Evolutionary conservation across 768 basidiomycete genomes (phyloP), one percentile per base, ranked within the genome.

Genomic region (Naganishia vishniacii): DNA sequence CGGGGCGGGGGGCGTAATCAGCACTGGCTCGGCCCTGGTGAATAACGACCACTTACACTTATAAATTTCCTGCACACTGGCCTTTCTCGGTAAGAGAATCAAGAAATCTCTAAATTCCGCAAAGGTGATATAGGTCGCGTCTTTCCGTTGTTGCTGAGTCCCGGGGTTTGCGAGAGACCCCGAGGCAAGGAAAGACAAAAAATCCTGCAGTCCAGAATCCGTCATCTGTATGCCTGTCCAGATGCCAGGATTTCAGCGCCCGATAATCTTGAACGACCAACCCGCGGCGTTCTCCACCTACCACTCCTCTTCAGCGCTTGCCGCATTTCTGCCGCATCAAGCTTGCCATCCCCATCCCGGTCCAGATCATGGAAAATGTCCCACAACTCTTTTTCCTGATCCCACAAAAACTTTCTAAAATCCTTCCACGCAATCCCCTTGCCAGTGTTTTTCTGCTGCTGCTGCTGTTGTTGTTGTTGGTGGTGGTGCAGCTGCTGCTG

Each of bases 301-400:
- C 91, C 89, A 72, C 88, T 86, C 75, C 86, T 84, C 58, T 79
- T 77, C 47, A 94, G 78, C 3, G 87, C 86, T n/a, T 80, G 68
- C 41, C 80, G 73, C 64, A 88, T 78, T 71, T 88, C 87, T 16
- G 79, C 77, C 8, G 82, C 80, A 71, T 92, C 90, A 31, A 95
- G 76, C 62, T 83, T 84, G 8, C 90, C 91, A 77, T 95, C 89
- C 28, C 88, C 83, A 72, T 95, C 91, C 66, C 91, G 80, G 79
- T 94, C 93, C 51, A 95, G 82, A 70, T 92, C 88, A 72, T 91
- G 89, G 77, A 95, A 95, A 61, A 92, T 85, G 56, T 84, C 81
- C 93, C 93, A 95, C 23, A 95, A 81, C 77, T 94, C 91, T 18
- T 66, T 61, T 62, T 77, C 75, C 67, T 77, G 73, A 53, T 77